These are phyloP conservation scores for Parastagonospora nodorum DNA, from an alignment of 2,329 filamentous ascomycete species.

Conservation along the genomic window DNA sequence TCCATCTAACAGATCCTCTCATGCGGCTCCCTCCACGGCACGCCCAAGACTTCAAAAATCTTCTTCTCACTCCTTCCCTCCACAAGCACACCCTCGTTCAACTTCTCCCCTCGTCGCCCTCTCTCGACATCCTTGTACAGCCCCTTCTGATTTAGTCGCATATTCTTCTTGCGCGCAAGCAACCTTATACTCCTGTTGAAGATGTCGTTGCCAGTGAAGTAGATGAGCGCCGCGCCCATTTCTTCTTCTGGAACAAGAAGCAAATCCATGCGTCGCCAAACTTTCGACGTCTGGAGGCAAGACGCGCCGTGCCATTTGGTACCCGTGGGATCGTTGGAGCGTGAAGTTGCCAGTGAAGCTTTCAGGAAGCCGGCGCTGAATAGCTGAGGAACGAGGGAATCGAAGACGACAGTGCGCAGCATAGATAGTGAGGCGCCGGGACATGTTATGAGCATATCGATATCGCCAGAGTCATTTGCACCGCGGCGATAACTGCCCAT, in stretches of 20 bases:
- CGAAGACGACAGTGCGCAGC: constrained; percentile 66
- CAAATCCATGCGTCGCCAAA: constrained; percentile 85
- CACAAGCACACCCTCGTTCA: constrained; percentile 71
- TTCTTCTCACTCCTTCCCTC: constrained; percentile 76
- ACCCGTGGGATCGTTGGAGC: constrained; percentile 56
- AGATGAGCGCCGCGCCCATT: constrained; percentile 84
- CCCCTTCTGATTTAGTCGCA: constrained; percentile 84
- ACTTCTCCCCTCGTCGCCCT: constrained; percentile 61
- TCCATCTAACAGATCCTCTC: constrained; percentile 34
- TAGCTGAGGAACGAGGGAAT: constrained; percentile 66
- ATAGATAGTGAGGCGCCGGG: constrained; percentile 58
- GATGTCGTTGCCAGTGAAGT: constrained; percentile 94
- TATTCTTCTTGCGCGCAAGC: constrained; percentile 77
- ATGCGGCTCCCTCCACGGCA: constrained; percentile 73
- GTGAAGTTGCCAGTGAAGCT: constrained; percentile 66
- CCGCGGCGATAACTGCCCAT: constrained; percentile 87
- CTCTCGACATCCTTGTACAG: constrained; percentile 74
- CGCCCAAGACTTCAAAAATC: constrained; percentile 81
- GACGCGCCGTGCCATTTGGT: constrained; percentile 92
- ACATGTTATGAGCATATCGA: constrained; percentile 84
- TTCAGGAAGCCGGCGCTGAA: constrained; percentile 69
- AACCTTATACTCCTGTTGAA: constrained; percentile 88
- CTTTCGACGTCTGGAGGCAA: constrained; percentile 61
- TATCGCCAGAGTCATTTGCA: constrained; percentile 73
- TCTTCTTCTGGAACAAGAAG: constrained; percentile 80